These are phyloP conservation scores for Apiospora pterosperma DNA, from an alignment of 2,329 filamentous ascomycete species.

Conservation along the genomic window DNA sequence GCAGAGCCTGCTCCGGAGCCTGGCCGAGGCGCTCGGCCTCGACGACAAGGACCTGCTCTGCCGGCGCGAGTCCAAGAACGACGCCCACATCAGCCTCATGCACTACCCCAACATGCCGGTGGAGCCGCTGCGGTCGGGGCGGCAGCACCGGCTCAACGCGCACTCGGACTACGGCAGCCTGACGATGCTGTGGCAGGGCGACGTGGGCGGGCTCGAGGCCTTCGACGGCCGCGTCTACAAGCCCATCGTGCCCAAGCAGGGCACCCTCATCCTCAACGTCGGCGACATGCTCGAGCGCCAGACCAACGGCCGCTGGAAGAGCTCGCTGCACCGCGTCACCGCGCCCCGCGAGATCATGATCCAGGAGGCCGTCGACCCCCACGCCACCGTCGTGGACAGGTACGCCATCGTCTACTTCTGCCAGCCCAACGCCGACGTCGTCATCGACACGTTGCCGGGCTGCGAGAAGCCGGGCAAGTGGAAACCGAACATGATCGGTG, in stretches of 20 bases:
- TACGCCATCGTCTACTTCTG: background rate
- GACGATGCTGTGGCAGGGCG: conserved; percentile 22
- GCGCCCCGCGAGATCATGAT: conserved; percentile 13
- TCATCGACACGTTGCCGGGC: background rate
- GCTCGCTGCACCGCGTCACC: conserved; percentile 27
- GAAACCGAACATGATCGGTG: background rate
- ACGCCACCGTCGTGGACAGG: background rate
- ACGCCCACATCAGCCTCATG: background rate
- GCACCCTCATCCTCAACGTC: conserved; percentile 19
- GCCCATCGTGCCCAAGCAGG: background rate
- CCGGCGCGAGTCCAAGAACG: background rate
- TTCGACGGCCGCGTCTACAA: conserved; percentile 17
- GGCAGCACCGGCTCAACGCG: background rate
- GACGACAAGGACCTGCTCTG: background rate
- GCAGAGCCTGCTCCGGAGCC: background rate
- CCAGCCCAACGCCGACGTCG: background rate
- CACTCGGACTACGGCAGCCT: conserved; percentile 25
- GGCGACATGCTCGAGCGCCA: conserved; percentile 27
- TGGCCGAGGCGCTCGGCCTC: background rate
- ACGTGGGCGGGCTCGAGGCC: conserved; percentile 19
- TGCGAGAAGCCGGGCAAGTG: background rate
- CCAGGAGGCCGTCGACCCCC: background rate
- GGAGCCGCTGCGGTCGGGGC: background rate
- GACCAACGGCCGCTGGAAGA: conserved; percentile 26
- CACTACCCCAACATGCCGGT: background rate